Base-by-base conservation (phyloP, 2,329 filamentous ascomycete species). In the Arthrobotrys sinensis region DNA sequence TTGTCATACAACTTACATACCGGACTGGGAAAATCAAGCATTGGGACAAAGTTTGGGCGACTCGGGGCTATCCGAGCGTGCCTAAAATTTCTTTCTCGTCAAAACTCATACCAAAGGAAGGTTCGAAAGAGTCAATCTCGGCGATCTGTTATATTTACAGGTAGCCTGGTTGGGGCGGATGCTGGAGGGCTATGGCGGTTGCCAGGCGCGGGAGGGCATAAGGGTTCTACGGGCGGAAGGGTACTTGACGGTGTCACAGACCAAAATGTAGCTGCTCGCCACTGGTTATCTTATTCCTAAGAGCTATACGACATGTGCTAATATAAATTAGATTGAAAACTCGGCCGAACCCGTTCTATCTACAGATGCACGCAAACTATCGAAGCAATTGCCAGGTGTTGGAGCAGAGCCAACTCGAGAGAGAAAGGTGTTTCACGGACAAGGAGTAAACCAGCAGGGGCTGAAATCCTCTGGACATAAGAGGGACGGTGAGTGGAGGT, bases 111-210 rank as follows among this genome's bases (percentile, higher is more conserved):
- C 11, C n/a, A 10, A n/a, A 28, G 63, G 21, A 66, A 53, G 19
- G 63, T 66, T 32, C 46, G 43, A 7, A 66, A 28, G 16, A 64
- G 2, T 8, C 40, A 60, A 28, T 60, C 55, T 10, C 5, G 55
- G 21, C 55, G 55, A 21, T 60, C 55, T 10, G 55, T 60, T 3
- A 24, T 43, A 24, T 60, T 60, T 16, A 28, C 55, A 34, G 55
- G 55, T n/a, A 60, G 36, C 7, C 55, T 28, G 24, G 14, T 28
- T 60, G 55, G 10, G 36, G 6, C n/a, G 10, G 55, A 16, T 4
- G 40, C 12, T 16, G 55, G 16, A 16, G 36, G 10, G 1, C 14
- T 16, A 4, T 34, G 12, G 11, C 36, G 36, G 19, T 28, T 43
- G 16, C 16, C 5, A 24, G 11, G 55, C 4, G 2, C 28, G n/a